Conservation (phyloP, 352 stramenopile genomes). For the Pilasporangium apinafurcum region DNA sequence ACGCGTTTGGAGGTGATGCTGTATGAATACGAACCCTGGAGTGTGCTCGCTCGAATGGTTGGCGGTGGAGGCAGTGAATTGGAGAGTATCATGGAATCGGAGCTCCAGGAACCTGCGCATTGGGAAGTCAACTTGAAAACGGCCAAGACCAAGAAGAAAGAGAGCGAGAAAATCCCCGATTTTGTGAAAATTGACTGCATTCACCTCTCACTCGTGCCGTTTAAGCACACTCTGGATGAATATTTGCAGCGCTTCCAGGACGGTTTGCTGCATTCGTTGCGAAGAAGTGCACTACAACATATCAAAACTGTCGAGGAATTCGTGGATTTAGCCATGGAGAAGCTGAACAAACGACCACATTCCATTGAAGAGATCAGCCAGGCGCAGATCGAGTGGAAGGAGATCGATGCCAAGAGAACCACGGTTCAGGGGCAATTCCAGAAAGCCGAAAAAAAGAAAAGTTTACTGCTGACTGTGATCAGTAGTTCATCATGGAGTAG, state of each 20-base stretch:
- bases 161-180: slow-evolving; percentile 91
- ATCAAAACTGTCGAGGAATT: slow-evolving; percentile 87
- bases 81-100: slow-evolving; percentile 73
- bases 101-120: slow-evolving; percentile 57
- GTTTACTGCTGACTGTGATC: slow-evolving; percentile 64
- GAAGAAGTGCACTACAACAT: slow-evolving; percentile 71
- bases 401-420: slow-evolving; percentile 64
- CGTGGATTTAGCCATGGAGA: slow-evolving; percentile 84
- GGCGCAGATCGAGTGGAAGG: slow-evolving; percentile 89
- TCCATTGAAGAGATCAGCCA: slow-evolving; percentile 91
- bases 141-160: slow-evolving; percentile 85
- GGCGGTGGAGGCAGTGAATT: slow-evolving; percentile 46
- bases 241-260: slow-evolving; percentile 85
- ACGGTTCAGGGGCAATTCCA: slow-evolving; percentile 50
- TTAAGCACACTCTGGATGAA: slow-evolving; percentile 87
- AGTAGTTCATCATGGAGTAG: slow-evolving; percentile 18
- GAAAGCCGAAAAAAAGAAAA: slow-evolving; percentile 83
- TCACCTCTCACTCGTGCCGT: slow-evolving; percentile 73
- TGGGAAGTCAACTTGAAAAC: slow-evolving; percentile 91
- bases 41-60: slow-evolving; percentile 40
- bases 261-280: slow-evolving; percentile 75
- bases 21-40: slow-evolving; percentile 83
- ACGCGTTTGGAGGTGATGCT: slow-evolving; percentile 61
- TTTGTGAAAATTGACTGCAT: slow-evolving; percentile 90
- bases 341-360: slow-evolving; percentile 81